These are phyloP conservation scores for Carallia brachiata DNA, from an alignment of 345 rosid species.

Conservation along the genomic window DNA sequence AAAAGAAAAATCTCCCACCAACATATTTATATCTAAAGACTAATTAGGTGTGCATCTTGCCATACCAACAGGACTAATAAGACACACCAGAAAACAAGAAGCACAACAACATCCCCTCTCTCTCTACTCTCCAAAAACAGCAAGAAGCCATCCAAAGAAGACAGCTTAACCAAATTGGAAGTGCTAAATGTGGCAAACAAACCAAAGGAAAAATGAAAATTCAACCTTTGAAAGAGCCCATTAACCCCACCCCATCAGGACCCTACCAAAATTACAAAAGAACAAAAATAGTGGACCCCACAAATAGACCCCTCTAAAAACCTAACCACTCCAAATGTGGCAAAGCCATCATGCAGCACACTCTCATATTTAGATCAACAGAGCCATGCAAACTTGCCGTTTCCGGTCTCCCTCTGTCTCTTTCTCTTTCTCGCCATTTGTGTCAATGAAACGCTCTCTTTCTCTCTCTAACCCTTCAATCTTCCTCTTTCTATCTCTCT, in stretches of 20 bases:
- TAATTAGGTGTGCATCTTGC: too few species aligned
- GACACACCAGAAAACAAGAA: neutral
- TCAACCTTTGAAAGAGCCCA: neutral
- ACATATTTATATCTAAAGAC: neutral
- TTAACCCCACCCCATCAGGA: neutral
- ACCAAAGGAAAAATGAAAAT: neutral
- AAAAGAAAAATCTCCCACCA: neutral
- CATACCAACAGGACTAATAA: too few species aligned
- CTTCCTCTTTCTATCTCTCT: slow-evolving; percentile 24
- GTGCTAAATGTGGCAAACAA: neutral
- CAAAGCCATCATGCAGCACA: slow-evolving; percentile 31
- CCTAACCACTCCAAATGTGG: slow-evolving; percentile 35
- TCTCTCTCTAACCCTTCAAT: slow-evolving; percentile 20
- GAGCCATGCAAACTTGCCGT: slow-evolving; percentile 69
- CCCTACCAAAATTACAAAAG: neutral
- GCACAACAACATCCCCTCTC: neutral
- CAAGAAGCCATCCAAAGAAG: neutral
- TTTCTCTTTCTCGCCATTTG: slow-evolving; percentile 25
- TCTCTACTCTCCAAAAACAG: neutral
- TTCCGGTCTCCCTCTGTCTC: slow-evolving; percentile 25
- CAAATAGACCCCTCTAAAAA: slow-evolving; percentile 11
- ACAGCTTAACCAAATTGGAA: neutral
- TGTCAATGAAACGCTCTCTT: slow-evolving; percentile 22
- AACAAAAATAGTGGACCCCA: slow-evolving; percentile 17
- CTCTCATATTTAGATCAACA: slow-evolving; percentile 38